Conservation (phyloP, 163 green algal genomes). For the Chlamydomonas reinhardtii region DNA sequence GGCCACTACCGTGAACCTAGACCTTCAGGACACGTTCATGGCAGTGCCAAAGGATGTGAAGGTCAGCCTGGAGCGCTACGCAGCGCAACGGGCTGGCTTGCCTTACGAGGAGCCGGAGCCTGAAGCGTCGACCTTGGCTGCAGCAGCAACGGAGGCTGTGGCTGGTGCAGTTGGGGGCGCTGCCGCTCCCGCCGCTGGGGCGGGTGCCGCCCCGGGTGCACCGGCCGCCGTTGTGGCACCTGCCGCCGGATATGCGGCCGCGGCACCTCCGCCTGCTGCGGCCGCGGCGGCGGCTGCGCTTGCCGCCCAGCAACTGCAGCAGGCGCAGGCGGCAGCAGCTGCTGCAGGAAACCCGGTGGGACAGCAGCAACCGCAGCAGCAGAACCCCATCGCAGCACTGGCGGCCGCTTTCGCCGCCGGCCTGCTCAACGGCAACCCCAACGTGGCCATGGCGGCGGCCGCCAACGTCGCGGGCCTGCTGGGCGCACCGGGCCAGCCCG, state of each 20-base stretch:
- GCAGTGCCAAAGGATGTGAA: conserved; percentile 22
- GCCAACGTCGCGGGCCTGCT: not conserved
- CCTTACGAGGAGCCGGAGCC: not conserved
- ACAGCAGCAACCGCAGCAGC: not conserved
- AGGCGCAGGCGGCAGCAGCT: not conserved
- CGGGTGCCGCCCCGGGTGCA: not conserved
- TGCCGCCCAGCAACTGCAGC: not conserved
- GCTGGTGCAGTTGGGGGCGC: not conserved
- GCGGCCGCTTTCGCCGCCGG: not conserved
- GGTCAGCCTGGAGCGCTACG: conserved; percentile 40
- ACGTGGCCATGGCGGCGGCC: not conserved
- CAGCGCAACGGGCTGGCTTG: not conserved
- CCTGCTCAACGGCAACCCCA: conserved; percentile 7
- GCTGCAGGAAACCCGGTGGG: not conserved
- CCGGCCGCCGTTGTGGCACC: not conserved
- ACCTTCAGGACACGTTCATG: conserved; percentile 50
- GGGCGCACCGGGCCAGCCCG: not conserved
- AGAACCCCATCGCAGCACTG: conserved; percentile 9
- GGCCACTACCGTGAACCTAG: conserved; percentile 29
- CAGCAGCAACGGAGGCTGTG: not conserved
- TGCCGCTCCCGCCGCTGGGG: too few species aligned
- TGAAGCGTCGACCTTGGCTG: not conserved
- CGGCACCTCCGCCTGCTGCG: too few species aligned
- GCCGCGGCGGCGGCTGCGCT: not conserved
- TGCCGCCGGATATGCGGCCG: not conserved